Evolutionary conservation across 108 stramenopile species (phyloP).

Genomic region (Cyclotella choctawhatcheeana): DNA sequence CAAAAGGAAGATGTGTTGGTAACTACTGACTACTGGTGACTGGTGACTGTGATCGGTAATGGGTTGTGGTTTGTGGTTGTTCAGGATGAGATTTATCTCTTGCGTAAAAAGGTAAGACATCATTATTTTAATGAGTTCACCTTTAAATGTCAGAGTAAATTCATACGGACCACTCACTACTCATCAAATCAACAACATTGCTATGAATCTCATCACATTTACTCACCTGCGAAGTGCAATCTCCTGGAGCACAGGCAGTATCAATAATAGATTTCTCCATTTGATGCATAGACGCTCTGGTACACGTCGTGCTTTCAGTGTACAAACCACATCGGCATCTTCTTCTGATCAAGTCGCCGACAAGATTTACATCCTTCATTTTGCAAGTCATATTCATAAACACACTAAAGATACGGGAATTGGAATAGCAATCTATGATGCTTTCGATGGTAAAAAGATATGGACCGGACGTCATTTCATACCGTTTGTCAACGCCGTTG

Average conservation of each 20-base stretch:
- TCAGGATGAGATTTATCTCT: no score
- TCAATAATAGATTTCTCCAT: not conserved
- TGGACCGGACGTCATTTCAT: slow-evolving; percentile 27
- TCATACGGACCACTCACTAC: not conserved
- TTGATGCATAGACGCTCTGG: not conserved
- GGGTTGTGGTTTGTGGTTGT: no score
- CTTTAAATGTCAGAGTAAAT: no score
- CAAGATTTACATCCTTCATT: slow-evolving; percentile 25
- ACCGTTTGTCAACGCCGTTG: not conserved
- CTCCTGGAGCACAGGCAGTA: not conserved
- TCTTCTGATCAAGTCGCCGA: not conserved
- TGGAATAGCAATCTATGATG: slow-evolving; percentile 28
- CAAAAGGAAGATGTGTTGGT: not conserved
- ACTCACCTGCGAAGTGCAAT: not conserved
- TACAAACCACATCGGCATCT: not conserved
- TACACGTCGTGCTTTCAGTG: not conserved
- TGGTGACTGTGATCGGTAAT: no score
- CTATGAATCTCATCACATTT: not conserved
- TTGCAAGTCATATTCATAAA: slow-evolving; percentile 26
- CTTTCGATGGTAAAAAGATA: slow-evolving; percentile 17
- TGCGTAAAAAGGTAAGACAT: no score
- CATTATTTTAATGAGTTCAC: no score
- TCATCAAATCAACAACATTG: no score
- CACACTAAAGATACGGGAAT: slow-evolving; percentile 28
- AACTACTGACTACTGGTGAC: no score